phyloP scores from a whole-genome alignment of 352 stramenopile genomes.

The Elongisporangium anandrum region DNA sequence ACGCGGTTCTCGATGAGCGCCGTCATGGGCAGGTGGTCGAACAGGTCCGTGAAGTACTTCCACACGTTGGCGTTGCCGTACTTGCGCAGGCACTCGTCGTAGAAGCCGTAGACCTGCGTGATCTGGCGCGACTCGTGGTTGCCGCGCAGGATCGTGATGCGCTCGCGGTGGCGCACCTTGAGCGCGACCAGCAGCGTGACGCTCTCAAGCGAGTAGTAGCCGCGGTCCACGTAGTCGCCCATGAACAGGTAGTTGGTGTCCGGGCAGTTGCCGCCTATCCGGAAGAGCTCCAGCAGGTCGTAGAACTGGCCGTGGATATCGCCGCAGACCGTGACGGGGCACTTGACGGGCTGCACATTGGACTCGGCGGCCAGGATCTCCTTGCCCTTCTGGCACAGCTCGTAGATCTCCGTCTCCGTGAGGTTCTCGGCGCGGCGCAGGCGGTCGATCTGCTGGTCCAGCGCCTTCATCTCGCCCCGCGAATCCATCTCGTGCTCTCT shows the following conservation, averaged over 20 bases:
- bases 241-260: conserved; percentile 92
- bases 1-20: conserved; percentile 87
- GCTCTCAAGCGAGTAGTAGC: conserved; percentile 86
- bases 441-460: conserved; percentile 84
- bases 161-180: conserved; percentile 83
- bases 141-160: conserved; percentile 89
- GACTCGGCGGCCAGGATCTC: conserved; percentile 83
- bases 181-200: conserved; percentile 79
- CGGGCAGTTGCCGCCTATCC: conserved; percentile 82
- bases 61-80: conserved; percentile 93
- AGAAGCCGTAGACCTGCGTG: conserved; percentile 99
- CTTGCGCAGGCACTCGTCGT: conserved; percentile 98
- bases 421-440: conserved; percentile 85
- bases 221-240: conserved; percentile 88
- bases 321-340: conserved; percentile 83
- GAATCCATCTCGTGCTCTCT: conserved; percentile 37
- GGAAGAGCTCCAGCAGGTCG: conserved; percentile 86
- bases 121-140: conserved; percentile 99
- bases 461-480: conserved; percentile 80
- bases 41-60: conserved; percentile 90
- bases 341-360: conserved; percentile 84
- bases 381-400: conserved; percentile 87
- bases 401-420: conserved; percentile 85
- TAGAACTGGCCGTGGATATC: conserved; percentile 91
- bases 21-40: conserved; percentile 87